Conservation (phyloP, 2,329 filamentous ascomycete genomes). For the Beauveria medogensis region DNA sequence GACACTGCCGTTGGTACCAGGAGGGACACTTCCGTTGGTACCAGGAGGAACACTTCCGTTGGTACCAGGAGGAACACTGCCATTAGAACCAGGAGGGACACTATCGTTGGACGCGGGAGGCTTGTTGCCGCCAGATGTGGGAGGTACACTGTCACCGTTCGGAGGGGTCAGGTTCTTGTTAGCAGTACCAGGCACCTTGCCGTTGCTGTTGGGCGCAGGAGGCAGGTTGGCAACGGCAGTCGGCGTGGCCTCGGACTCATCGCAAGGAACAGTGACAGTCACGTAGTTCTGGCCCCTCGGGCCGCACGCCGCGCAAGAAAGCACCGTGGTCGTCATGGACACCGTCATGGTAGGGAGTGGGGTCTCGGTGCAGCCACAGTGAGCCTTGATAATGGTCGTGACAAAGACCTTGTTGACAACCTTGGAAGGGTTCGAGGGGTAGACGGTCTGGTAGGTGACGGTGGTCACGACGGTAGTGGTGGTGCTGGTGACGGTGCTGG, state of each 20-base stretch:
- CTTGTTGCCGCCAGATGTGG: no score
- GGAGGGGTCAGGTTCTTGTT: no score
- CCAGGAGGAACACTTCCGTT: no score
- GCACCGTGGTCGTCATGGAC: conserved; percentile 8
- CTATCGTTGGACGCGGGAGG: no score
- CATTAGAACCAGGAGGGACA: no score
- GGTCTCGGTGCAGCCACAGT: conserved; percentile 9
- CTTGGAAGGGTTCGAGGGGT: neutral
- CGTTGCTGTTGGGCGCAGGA: no score
- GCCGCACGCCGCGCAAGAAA: conserved; percentile 5
- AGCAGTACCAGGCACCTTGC: no score
- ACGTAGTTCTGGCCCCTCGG: neutral
- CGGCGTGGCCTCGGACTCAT: neutral
- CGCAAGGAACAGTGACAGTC: conserved; percentile 5
- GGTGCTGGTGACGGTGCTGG: neutral
- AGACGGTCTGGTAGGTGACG: conserved; percentile 8
- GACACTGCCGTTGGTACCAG: no score
- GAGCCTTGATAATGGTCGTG: conserved; percentile 6
- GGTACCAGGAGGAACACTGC: no score
- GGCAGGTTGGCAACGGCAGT: neutral
- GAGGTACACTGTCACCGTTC: no score
- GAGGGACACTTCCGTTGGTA: no score
- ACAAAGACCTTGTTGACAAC: neutral
- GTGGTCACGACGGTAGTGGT: conserved; percentile 9
- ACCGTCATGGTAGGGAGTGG: neutral